These are phyloP conservation scores for Zymoseptoria brevis DNA, from an alignment of 2,329 filamentous ascomycete species.

Conservation along the genomic window DNA sequence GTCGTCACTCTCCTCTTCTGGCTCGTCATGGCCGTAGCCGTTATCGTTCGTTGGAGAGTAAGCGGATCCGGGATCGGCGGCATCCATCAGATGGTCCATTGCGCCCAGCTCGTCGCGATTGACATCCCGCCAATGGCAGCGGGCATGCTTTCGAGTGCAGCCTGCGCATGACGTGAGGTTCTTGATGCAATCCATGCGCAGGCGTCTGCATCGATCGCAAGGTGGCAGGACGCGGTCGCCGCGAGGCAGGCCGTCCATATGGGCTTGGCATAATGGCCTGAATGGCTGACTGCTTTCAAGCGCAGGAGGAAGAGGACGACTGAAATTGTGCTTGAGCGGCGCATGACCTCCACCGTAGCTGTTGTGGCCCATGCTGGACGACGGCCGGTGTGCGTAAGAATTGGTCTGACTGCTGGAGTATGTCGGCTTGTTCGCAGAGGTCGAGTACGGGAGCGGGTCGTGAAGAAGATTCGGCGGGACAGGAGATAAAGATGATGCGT, in stretches of 20 bases:
- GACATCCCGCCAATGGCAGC: conserved; percentile 79
- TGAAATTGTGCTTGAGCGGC: conserved; percentile 32
- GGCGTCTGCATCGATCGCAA: conserved; percentile 72
- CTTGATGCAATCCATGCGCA: conserved; percentile 76
- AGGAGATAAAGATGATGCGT: conserved; percentile 27
- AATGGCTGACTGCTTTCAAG: conserved; percentile 31
- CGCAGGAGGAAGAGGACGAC: conserved; percentile 29
- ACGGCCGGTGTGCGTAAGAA: conserved; percentile 17
- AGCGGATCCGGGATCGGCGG: conserved; percentile 9
- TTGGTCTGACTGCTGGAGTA: conserved; percentile 1
- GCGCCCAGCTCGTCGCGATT: conserved; percentile 56
- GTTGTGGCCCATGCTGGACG: conserved; percentile 18
- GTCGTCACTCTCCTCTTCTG: conserved; percentile 24
- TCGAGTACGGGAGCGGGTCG: conserved; percentile 19
- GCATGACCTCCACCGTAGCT: conserved; percentile 10
- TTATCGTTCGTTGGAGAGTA: conserved; percentile 9
- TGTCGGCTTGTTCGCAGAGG: conserved; percentile 9
- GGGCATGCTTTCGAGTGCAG: conserved; percentile 84
- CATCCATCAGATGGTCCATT: conserved; percentile 26
- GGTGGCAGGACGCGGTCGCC: conserved; percentile 72
- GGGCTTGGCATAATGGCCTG: conserved; percentile 37
- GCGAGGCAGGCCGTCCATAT: conserved; percentile 66
- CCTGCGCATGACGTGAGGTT: conserved; percentile 79
- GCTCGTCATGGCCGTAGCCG: conserved; percentile 18
- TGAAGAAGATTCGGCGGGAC: conserved; percentile 17